These are phyloP conservation scores for Lactifluus pinguis DNA, from an alignment of 768 basidiomycete genomes.

Conservation along the genomic window DNA sequence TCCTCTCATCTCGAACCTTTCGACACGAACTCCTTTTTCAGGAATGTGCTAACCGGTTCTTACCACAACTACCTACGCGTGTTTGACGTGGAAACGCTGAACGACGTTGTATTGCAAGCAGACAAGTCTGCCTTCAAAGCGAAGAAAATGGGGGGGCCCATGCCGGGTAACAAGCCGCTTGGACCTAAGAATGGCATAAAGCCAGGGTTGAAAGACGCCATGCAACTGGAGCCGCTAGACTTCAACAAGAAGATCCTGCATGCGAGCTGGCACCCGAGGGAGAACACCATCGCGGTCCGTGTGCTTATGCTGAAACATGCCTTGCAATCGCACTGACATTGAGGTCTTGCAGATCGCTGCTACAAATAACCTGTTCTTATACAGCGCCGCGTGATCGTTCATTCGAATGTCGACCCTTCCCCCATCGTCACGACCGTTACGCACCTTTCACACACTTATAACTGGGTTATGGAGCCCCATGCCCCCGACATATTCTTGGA, in stretches of 20 bases:
- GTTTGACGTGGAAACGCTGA: constrained; percentile 80
- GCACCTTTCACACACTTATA: not conserved
- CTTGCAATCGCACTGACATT: not conserved
- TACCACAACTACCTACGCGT: constrained; percentile 99
- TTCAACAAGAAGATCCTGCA: constrained; percentile 98
- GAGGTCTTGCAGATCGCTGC: constrained; percentile 69
- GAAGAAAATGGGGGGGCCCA: constrained; percentile 91
- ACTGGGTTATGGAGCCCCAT: not conserved
- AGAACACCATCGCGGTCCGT: constrained; percentile 95
- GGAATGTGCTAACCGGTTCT: constrained; percentile 96
- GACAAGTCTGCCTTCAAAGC: constrained; percentile 99
- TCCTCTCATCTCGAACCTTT: not conserved
- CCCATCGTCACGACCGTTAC: not conserved
- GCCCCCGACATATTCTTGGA: constrained; percentile 11
- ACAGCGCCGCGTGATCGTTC: constrained; percentile 46
- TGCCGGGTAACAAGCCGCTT: constrained; percentile 55
- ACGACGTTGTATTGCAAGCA: constrained; percentile 91
- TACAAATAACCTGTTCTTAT: constrained; percentile 91
- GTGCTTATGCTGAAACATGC: not conserved
- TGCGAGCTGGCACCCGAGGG: constrained; percentile 94
- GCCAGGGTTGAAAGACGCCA: constrained; percentile 70
- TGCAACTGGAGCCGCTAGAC: constrained; percentile 80
- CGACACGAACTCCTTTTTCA: constrained; percentile 27
- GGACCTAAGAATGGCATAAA: constrained; percentile 67
- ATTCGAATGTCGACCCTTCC: not conserved